phyloP scores from a whole-genome alignment of 257 asterid species.

The Solanum ossicruentum region DNA sequence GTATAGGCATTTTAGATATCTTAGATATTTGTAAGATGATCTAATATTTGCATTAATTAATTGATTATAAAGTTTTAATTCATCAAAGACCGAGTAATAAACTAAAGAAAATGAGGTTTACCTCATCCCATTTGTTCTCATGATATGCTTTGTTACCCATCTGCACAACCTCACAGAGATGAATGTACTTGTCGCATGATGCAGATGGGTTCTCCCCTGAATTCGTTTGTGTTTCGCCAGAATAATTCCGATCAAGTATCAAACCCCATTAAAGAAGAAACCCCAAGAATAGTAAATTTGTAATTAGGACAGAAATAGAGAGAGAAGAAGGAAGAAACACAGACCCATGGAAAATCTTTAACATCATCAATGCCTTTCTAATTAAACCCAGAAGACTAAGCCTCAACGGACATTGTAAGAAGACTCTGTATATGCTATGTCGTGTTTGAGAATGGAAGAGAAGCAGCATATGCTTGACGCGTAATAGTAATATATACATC shows the following conservation, averaged over 20 bases:
- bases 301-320: background rate
- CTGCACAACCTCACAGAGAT: slow-evolving; percentile 50
- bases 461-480: too few relatives aligned
- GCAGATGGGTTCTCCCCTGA: slow-evolving; percentile 36
- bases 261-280: background rate
- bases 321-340: background rate
- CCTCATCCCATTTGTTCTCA: slow-evolving; percentile 62
- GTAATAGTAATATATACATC: too few relatives aligned
- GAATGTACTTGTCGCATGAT: slow-evolving; percentile 49
- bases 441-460: too few relatives aligned
- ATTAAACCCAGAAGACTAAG: slow-evolving; percentile 25
- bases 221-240: slow-evolving; percentile 20
- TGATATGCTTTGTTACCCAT: slow-evolving; percentile 62
- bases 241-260: background rate
- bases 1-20: too few relatives aligned
- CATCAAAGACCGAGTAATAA: background rate
- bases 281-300: background rate
- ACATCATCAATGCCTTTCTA: slow-evolving; percentile 67
- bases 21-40: too few relatives aligned
- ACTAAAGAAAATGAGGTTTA: background rate
- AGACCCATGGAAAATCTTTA: slow-evolving; percentile 59
- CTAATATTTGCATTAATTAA: too few relatives aligned
- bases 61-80: too few relatives aligned
- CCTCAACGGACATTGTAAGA: slow-evolving; percentile 9
- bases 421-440: too few relatives aligned